Evolutionary conservation across 257 asterid genomes (phyloP).

Genomic region (Nicotiana sylvestris): DNA sequence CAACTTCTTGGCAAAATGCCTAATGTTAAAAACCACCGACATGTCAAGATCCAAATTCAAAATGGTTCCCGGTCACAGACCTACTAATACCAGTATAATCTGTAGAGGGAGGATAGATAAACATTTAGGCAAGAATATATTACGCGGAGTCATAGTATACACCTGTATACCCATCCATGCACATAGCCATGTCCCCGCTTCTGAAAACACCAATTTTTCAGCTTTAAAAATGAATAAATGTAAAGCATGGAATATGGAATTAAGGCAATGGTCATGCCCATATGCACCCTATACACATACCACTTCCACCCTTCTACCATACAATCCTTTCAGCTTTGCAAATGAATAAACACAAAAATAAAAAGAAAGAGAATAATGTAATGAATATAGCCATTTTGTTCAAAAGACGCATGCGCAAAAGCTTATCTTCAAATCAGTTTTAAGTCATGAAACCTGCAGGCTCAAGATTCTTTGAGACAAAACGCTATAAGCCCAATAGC

Average conservation of each 20-base stretch:
- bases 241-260: neutral
- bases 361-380: neutral
- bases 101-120: neutral
- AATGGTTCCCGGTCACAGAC: too few relatives aligned
- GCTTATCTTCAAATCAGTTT: neutral
- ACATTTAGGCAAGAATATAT: neutral
- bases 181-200: neutral
- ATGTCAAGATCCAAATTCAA: too few relatives aligned
- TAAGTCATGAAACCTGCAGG: neutral
- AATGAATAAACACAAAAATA: neutral
- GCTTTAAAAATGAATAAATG: neutral
- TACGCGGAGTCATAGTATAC: neutral
- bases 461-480: neutral
- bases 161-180: neutral
- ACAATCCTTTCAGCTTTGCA: neutral
- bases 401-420: neutral
- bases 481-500: neutral
- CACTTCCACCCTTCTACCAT: neutral
- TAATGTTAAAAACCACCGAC: too few relatives aligned
- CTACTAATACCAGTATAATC: too few relatives aligned
- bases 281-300: neutral
- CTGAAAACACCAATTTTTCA: neutral
- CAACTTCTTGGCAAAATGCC: too few relatives aligned
- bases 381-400: neutral
- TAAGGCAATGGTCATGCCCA: neutral